phyloP scores from a whole-genome alignment of 2,329 filamentous ascomycete genomes.

The Pyrenophora tritici-repentis region DNA sequence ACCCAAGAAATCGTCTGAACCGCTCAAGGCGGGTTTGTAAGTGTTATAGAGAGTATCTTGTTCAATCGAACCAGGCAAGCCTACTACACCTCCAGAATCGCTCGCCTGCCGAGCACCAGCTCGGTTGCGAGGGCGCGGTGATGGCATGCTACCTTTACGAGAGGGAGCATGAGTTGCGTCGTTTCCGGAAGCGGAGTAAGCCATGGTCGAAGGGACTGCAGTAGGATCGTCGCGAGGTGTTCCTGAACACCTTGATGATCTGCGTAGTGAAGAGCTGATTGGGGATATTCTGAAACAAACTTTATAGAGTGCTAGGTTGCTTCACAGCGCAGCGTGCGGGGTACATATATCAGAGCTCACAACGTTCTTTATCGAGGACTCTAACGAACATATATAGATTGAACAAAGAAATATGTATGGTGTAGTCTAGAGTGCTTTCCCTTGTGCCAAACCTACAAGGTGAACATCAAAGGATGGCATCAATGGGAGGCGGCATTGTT shows the following conservation, averaged over 20 bases:
- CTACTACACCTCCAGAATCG: conserved; percentile 9
- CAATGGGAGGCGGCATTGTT: conserved; percentile 16
- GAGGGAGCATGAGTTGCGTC: background rate
- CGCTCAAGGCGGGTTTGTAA: conserved; percentile 2
- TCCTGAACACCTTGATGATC: conserved; percentile 3
- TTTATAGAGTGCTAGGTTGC: conserved; percentile 3
- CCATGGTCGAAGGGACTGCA: no score
- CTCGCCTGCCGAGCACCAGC: conserved; percentile 6
- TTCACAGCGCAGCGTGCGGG: conserved; percentile 9
- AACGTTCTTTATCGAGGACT: conserved; percentile 23
- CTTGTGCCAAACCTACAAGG: conserved; percentile 21
- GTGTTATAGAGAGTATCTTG: conserved; percentile 3
- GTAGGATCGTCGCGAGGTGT: background rate
- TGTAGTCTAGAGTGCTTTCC: conserved; percentile 11
- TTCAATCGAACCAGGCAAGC: conserved; percentile 9
- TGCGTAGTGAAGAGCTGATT: background rate
- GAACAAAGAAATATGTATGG: conserved; percentile 23
- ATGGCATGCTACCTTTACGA: background rate
- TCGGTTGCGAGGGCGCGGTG: conserved; percentile 3
- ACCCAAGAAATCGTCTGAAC: background rate
- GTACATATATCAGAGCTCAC: conserved; percentile 25
- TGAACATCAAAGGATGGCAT: conserved; percentile 17
- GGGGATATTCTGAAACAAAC: conserved; percentile 9
- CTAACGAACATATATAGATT: conserved; percentile 14
- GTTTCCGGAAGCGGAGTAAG: no score